Conservation (phyloP, 441 rosid species). For the Populus trichocarpa region DNA sequence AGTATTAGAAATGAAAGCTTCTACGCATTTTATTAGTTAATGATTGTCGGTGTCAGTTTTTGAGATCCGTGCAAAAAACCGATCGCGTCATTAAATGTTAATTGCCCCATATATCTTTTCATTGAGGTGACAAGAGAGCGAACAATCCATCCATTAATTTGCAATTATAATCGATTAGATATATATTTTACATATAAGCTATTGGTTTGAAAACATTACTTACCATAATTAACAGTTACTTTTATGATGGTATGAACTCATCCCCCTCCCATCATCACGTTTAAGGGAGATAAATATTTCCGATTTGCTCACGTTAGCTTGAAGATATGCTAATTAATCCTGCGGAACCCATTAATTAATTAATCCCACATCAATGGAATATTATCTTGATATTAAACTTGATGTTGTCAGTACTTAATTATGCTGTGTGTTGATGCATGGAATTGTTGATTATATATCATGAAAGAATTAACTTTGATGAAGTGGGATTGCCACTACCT, state of each 20-base stretch:
- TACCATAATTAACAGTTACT: too few relatives aligned
- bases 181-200: too few relatives aligned
- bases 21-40: too few relatives aligned
- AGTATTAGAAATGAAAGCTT: too few relatives aligned
- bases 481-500: constrained; percentile 29
- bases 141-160: background rate
- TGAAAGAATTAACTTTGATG: constrained; percentile 15
- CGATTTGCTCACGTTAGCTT: constrained; percentile 14
- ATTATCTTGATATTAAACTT: background rate
- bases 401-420: background rate
- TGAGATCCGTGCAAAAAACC: too few relatives aligned
- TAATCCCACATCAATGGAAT: constrained; percentile 1
- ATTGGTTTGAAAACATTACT: too few relatives aligned
- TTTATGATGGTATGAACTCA: background rate
- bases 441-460: background rate
- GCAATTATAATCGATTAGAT: too few relatives aligned
- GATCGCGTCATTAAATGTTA: background rate
- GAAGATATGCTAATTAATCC: constrained; percentile 8
- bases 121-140: background rate
- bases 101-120: background rate
- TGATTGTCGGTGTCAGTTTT: background rate
- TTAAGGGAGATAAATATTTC: background rate
- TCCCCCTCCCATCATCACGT: background rate
- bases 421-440: background rate
- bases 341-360: background rate